Evolutionary conservation across 2,329 filamentous ascomycete species (phyloP), one percentile per base, ranked within the genome.

Genomic region (Scleromitrula shiraiana): DNA sequence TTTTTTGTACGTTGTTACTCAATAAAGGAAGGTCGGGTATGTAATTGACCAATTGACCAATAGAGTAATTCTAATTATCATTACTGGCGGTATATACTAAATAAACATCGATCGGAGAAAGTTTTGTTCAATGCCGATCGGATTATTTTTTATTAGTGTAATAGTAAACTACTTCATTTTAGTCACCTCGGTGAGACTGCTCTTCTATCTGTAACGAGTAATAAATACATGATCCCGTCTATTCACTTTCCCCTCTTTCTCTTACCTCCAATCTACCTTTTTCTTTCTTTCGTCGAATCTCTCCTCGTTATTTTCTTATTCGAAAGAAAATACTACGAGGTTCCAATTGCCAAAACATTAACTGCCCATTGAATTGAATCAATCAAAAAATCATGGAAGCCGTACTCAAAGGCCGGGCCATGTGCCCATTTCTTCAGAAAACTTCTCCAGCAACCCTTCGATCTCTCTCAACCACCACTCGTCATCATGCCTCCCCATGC

Each of bases 351-450:
- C 12, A 17, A n/a, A 9, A 40, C 12, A 9, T 17, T 19, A 24
- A 12, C 20, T n/a, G 3, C 8, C 23, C 26, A 10, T 29, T 17
- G 35, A 46, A 40, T n/a, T n/a, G n/a, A n/a, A n/a, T n/a, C 19
- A 40, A 46, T 6, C 17, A 46, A 40, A 27, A 1, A 35, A 42
- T 29, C 2, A 48, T 48, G 45, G 45, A 48, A 48, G 45, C 45
- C 8, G 39, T 48, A 6, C 45, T 48, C 15, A 48, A 48, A 43
- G 45, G 45, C 14, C 45, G 45, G 45, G 45, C 86, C 66, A 85
- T 98, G 83, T 98, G 93, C 72, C 93, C 93, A 48, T 98, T 98
- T 72, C 76, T 98, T 69, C 91, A 90, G 76, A 88, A 90, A 71
- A 91, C 93, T 29, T 91, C 90, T 30, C 88, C 91, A 59, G 85